Evolutionary conservation across 2,329 filamentous ascomycete species (phyloP), one percentile per base, ranked within the genome.

Genomic region (Fusarium poae): DNA sequence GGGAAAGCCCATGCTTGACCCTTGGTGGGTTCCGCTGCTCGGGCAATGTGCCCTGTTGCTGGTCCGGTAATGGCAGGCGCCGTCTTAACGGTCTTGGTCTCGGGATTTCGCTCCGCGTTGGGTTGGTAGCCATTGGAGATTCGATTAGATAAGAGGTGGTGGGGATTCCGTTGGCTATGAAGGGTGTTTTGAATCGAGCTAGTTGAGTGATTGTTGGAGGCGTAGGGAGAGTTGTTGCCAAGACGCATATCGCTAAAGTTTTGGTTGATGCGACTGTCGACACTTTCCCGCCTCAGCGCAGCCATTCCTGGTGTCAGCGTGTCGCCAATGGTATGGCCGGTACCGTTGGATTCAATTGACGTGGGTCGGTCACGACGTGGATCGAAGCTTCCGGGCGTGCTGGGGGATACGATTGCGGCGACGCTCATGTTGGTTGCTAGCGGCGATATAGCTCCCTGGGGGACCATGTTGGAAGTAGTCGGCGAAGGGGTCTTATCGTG

Each of bases 1-100:
- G 92, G 92, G 72, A 94, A 94, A 70, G 92, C 92, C 92, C 92
- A 95, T 6, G 92, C 90, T 77, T 91, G 92, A 76, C 92, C 92
- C 78, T 93, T 93, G 13, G 91, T 94, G 7, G 92, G 92, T 76
- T 93, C 91, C 30, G 91, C 89, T 39, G 92, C 92, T 71, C 83
- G 89, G 74, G 87, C 91, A 81, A 85, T 92, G 74, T 82, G 88
- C 79, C 84, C 86, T 54, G 82, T 89, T 69, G 84, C 90, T 67
- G 83, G 91, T 70, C 91, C 91, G 27, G 90, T 92, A 72, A 95
- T 95, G 11, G 91, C 88, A 7, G 92, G 92, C 5, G 92, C 92
- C 3, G 89, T 90, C 68, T 90, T 86, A 53, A 86, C 82, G 11
- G 84, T 83, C 76, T 85, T 88, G 13, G 80, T 76, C 25, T 89